Percentiles rank a stretch among this genome's conserved stretches.
Conservation (phyloP, 202 grass and related monocot genomes). For the Dendrocalamus latiflorus region DNA sequence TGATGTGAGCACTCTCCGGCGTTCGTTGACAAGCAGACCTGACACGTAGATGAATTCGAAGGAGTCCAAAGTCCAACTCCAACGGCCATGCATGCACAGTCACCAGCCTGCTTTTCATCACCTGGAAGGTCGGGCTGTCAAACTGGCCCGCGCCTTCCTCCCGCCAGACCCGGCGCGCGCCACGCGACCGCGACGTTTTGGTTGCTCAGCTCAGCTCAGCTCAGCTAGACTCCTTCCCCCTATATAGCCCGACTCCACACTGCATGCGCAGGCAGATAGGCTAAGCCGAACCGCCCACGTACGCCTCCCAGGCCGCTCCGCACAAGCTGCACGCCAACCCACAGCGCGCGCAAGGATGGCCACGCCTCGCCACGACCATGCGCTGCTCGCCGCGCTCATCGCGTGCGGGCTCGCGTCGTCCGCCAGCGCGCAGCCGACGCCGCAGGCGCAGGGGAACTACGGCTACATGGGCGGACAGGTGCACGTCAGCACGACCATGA, state of each 20-base stretch:
- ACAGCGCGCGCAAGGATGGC: neutral
- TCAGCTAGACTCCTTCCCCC: neutral
- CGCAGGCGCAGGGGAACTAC: neutral
- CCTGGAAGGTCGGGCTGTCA: conserved; percentile 22
- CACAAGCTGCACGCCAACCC: too few relatives aligned
- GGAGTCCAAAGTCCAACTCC: neutral
- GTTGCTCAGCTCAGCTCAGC: neutral
- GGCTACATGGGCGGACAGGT: neutral
- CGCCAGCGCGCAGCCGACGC: conserved; percentile 24
- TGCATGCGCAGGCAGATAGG: conserved; percentile 12
- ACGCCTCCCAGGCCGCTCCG: neutral
- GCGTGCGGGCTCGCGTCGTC: neutral
- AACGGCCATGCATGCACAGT: neutral
- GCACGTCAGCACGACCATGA: conserved; percentile 51
- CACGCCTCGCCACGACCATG: neutral
- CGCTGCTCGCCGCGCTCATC: conserved; percentile 21
- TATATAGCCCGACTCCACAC: conserved; percentile 25
- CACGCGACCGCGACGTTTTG: conserved; percentile 10
- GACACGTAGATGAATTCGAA: neutral
- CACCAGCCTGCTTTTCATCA: neutral
- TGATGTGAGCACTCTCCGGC: accelerated
- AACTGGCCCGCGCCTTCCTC: conserved; percentile 4
- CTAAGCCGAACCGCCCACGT: neutral
- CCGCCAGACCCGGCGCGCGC: conserved; percentile 30
- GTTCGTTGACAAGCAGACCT: neutral